Percentiles rank a stretch among this genome's conserved stretches.
These are phyloP conservation scores for Pestalotiopsis sp. DNA, from an alignment of 2,329 filamentous ascomycete genomes.

Conservation along the genomic window DNA sequence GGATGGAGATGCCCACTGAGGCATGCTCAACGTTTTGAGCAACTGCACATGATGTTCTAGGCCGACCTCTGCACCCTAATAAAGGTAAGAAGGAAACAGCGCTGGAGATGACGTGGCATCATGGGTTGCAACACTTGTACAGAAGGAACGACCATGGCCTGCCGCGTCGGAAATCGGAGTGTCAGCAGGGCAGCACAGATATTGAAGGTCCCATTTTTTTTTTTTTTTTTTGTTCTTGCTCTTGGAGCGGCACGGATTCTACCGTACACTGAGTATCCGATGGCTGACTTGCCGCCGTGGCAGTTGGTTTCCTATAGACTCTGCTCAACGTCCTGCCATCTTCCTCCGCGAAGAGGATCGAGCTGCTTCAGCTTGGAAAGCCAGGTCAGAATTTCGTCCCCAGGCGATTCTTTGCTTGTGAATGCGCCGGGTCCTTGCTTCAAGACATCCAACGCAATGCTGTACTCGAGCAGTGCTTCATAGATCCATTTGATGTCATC, in stretches of 20 bases:
- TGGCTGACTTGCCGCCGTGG: neutral
- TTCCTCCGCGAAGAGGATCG: conserved; percentile 73
- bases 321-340: conserved; percentile 73
- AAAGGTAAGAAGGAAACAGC: neutral
- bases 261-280: too few relatives aligned
- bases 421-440: conserved; percentile 41
- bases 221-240: too few relatives aligned
- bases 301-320: conserved; percentile 15
- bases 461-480: conserved; percentile 80
- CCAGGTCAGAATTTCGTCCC: conserved; percentile 56
- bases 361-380: conserved; percentile 67
- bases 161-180: too few relatives aligned
- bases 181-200: too few relatives aligned
- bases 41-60: neutral
- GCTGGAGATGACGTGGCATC: neutral
- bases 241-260: too few relatives aligned
- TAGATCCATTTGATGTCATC: conserved; percentile 75
- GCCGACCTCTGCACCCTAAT: neutral
- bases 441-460: conserved; percentile 59
- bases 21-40: neutral
- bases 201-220: too few relatives aligned
- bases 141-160: too few relatives aligned
- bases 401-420: conserved; percentile 39
- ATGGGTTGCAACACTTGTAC: neutral
- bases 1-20: neutral